A percentile compares a stretch with the other conserved stretches of the same genome.
phyloP scores from a whole-genome alignment of 163 green algal genomes.

The Chlamydomonas reinhardtii region DNA sequence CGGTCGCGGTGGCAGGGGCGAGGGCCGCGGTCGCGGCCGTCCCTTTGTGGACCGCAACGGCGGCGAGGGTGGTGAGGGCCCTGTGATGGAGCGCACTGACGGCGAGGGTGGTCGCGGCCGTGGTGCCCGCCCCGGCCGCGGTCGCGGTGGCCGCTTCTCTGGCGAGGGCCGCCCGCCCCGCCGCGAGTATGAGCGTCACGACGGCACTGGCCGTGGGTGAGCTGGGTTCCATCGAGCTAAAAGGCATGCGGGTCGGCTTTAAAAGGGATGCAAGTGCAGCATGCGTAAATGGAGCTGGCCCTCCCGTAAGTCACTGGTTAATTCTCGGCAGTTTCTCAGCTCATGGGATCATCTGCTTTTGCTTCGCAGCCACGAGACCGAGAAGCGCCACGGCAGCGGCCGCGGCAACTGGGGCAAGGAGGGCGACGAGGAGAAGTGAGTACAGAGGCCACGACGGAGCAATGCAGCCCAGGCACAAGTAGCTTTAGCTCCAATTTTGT shows the following conservation, averaged over 20 bases:
- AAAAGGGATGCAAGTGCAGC: too few relatives aligned
- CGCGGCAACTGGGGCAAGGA: slow-evolving; percentile 92
- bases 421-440: slow-evolving; percentile 67
- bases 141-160: slow-evolving; percentile 59
- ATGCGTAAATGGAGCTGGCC: too few relatives aligned
- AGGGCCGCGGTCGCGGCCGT: slow-evolving; percentile 37
- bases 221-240: not conserved
- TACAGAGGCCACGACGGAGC: not conserved
- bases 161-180: slow-evolving; percentile 55
- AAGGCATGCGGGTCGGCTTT: too few relatives aligned
- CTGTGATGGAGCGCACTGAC: slow-evolving; percentile 38
- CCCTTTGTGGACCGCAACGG: slow-evolving; percentile 39
- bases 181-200: slow-evolving; percentile 88
- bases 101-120: slow-evolving; percentile 58
- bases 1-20: slow-evolving; percentile 10
- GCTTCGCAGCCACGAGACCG: slow-evolving; percentile 80
- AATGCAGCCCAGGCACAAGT: not conserved
- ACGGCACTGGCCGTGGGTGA: slow-evolving; percentile 89
- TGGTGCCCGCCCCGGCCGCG: slow-evolving; percentile 39
- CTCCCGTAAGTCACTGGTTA: too few relatives aligned
- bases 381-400: slow-evolving; percentile 88
- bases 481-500: too few relatives aligned
- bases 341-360: not conserved
- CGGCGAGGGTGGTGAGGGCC: slow-evolving; percentile 20
- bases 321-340: too few relatives aligned